Evolutionary conservation across 176 grass and related monocot species (phyloP), one percentile per base, ranked within the genome.

Genomic region (Carex myosuroides): DNA sequence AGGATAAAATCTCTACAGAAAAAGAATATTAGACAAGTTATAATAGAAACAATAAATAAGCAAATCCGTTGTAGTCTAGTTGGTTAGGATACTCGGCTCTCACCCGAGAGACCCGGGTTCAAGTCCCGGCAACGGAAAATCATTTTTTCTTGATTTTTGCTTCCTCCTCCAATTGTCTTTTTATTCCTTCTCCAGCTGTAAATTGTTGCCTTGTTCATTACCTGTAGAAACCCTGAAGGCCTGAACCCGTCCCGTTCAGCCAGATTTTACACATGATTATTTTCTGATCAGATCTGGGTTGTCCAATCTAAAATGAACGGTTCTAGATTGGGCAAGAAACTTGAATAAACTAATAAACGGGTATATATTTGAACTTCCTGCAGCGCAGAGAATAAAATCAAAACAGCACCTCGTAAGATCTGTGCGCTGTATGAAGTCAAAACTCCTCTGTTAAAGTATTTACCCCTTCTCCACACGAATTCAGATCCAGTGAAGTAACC

Each of bases 81-180:
- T 91, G 92, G 92, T 89, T 82, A 91, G 89, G 89, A 94, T 94
- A 89, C 87, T 93, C 89, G 89, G 87, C 91, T 93, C 91, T 93
- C 89, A 93, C 91, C 84, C 89, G 85, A 91, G 85, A 88, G 89
- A 94, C 85, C 87, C 87, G 87, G 92, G 89, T 94, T 91, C 92
- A 59, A 94, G 79, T 94, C 87, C 87, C 83, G 83, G 85, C 92
- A 91, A 91, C 85, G 83, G 87, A 89, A 91, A 89, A 91, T 2
- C 2, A 2, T 37, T 10, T 69, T 69, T 61, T 0, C 5, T 5
- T 8, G n/a, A 6, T n/a, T 60, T 60, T 60, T 60, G 3, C 37
- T 39, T 61, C 59, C 6, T 9, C 20, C 41, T 61, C 18, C 18
- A 61, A 61, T 61, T 9, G 17, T 59, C 6, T n/a, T 59, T 0